phyloP scores from a whole-genome alignment of 176 grass and related monocot genomes.

The Carex kokanica region DNA sequence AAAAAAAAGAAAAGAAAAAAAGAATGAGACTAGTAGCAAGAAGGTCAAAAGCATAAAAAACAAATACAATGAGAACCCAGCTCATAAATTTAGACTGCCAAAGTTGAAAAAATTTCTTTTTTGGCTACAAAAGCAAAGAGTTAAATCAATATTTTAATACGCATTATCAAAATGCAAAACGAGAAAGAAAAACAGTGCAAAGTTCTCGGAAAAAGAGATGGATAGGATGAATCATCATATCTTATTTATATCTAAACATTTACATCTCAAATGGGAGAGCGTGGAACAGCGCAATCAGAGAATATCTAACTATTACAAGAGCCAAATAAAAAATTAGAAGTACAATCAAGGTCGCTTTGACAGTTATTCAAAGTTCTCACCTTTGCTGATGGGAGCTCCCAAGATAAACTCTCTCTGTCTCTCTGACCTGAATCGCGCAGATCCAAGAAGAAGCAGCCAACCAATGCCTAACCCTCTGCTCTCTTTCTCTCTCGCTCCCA shows the following conservation, averaged over 20 bases:
- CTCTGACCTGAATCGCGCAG: conserved; percentile 14
- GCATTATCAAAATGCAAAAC: conserved; percentile 5
- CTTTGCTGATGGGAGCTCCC: conserved; percentile 12
- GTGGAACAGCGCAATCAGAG: not conserved
- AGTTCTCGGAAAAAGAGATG: not conserved
- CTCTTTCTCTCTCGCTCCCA: conserved; percentile 4
- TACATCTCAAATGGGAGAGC: conserved; percentile 10
- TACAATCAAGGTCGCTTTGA: too few species aligned
- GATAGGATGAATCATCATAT: not conserved
- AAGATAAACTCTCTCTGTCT: not conserved
- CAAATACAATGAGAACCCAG: not conserved
- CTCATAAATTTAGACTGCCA: not conserved
- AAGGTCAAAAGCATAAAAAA: not conserved
- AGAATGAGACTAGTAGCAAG: not conserved
- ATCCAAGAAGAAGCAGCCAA: conserved; percentile 7
- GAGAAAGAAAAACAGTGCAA: not conserved
- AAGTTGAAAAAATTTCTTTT: not conserved
- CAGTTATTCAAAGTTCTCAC: conserved; percentile 16
- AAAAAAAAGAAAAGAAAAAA: not conserved
- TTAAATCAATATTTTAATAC: not conserved
- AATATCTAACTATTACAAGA: not conserved
- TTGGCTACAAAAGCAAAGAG: not conserved
- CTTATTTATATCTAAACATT: conserved; percentile 5
- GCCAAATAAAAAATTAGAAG: not conserved
- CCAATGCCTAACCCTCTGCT: not conserved